Base-by-base conservation (phyloP, 257 asterid species). In the Solanum ossicruentum region DNA sequence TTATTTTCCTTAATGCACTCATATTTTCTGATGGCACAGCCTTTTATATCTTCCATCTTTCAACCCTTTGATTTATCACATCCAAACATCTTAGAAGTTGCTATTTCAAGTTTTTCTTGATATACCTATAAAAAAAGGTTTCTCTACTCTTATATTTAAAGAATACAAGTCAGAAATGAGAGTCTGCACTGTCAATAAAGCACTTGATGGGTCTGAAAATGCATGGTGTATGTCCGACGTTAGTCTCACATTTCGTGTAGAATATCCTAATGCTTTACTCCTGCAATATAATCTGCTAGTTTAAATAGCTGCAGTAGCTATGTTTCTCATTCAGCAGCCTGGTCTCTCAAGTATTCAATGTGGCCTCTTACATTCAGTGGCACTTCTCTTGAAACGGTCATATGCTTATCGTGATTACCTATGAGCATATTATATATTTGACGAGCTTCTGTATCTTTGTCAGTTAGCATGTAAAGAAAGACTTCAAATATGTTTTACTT, bases 191-290 rank as follows among this genome's bases (percentile, higher is more conserved):
- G 97, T 95, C 89, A 95, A 90, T 84, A 97, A 89, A 84, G 96
- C 99, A 90, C 92, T 95, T 70, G 97, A 93, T 77, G 98, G 96
- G 88, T 97, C 98, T 39, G 99, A 87, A 88, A 94, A 93, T 72
- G 99, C 99, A 89, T 80, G 86, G 70, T 91, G 97, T 69, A 89
- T 93, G 43, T 97, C 92, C 86, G 93, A 89, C 97, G 95, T 93
- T 92, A 95, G 85, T 75, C 98, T 97, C 99, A 97, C 88, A 86
- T 97, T 72, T 93, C 98, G 39, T 94, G 99, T 77, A 97, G 81
- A 6, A 91, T 86, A 86, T 95, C 99, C 99, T 94, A 92, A 88
- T 94, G 94, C 87, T 94, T 94, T 88, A 94, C 93, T 1, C 83
- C 88, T 98, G 70, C 98, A 92, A 86, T 89, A 88, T 73, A 92